Percentiles rank a stretch among this genome's conserved stretches.
Evolutionary conservation across 1,284 basidiomycete genomes (phyloP).

Genomic region (Retiboletus fuscus): DNA sequence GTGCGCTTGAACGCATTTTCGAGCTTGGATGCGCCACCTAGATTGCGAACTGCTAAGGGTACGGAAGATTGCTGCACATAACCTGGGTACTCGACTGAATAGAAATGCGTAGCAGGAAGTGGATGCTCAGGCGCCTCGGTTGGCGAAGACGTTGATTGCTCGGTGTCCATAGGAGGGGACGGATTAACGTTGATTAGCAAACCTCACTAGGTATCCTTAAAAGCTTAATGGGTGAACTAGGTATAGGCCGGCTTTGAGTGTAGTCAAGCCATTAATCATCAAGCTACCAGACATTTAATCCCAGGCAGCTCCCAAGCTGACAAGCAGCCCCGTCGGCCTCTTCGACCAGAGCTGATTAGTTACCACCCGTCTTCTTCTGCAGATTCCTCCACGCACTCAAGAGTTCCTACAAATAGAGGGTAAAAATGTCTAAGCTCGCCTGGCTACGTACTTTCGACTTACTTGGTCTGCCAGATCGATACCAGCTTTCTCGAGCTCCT

Average conservation of each 20-base stretch:
- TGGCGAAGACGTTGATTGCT: conserved; percentile 29
- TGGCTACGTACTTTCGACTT: conserved; percentile 20
- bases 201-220: conserved; percentile 1
- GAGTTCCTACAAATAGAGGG: conserved; percentile 43
- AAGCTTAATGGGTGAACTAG: background rate
- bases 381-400: conserved; percentile 51
- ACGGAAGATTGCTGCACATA: conserved; percentile 78
- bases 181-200: conserved; percentile 25
- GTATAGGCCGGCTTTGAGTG: background rate
- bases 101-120: conserved; percentile 73
- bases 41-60: conserved; percentile 67
- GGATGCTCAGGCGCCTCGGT: conserved; percentile 56
- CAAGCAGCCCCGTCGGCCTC: background rate
- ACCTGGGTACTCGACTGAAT: conserved; percentile 91
- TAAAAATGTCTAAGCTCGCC: conserved; percentile 14
- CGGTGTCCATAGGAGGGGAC: conserved; percentile 29
- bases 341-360: conserved; percentile 19
- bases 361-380: conserved; percentile 45
- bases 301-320: background rate
- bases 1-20: conserved; percentile 79
- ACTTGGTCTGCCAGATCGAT: conserved; percentile 63
- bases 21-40: conserved; percentile 78
- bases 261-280: conserved; percentile 10
- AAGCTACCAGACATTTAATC: background rate
- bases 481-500: conserved; percentile 69